phyloP scores from a whole-genome alignment of 2,329 filamentous ascomycete genomes.

The Esteya vermicola region DNA sequence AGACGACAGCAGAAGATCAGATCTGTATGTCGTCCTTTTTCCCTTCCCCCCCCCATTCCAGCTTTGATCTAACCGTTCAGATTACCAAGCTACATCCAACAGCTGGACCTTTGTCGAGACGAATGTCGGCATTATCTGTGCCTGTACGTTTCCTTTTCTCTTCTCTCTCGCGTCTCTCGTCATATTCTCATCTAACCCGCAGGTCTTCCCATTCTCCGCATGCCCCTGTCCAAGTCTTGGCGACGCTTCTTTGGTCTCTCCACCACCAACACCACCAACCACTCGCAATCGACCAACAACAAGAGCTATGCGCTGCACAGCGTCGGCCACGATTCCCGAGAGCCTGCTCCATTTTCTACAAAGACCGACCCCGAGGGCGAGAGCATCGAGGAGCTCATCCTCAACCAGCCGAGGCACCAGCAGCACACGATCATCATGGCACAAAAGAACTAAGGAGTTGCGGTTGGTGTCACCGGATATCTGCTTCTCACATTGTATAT shows the following conservation, averaged over 20 bases:
- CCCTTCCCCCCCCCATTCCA: too few species aligned
- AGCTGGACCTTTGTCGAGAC: conserved; percentile 10
- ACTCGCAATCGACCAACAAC: background rate
- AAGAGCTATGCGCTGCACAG: background rate
- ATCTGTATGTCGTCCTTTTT: background rate
- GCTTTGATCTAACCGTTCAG: too few species aligned
- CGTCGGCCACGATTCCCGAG: background rate
- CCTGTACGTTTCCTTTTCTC: conserved; percentile 6
- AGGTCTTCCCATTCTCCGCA: background rate
- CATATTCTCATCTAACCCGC: background rate
- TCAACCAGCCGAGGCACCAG: too few species aligned
- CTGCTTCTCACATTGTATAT: too few species aligned
- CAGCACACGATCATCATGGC: too few species aligned
- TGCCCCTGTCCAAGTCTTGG: background rate
- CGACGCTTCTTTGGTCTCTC: background rate
- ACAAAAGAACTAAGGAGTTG: too few species aligned
- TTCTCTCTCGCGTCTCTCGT: background rate
- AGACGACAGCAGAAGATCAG: conserved; percentile 1
- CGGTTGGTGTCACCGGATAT: too few species aligned
- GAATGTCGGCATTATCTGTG: conserved; percentile 10
- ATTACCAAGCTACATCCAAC: conserved; percentile 10
- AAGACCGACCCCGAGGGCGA: conserved; percentile 1
- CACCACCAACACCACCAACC: background rate
- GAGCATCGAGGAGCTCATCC: background rate
- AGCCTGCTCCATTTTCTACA: background rate